Conservation (phyloP, 73 alveolate genomes). For the Tetrahymena borealis region DNA sequence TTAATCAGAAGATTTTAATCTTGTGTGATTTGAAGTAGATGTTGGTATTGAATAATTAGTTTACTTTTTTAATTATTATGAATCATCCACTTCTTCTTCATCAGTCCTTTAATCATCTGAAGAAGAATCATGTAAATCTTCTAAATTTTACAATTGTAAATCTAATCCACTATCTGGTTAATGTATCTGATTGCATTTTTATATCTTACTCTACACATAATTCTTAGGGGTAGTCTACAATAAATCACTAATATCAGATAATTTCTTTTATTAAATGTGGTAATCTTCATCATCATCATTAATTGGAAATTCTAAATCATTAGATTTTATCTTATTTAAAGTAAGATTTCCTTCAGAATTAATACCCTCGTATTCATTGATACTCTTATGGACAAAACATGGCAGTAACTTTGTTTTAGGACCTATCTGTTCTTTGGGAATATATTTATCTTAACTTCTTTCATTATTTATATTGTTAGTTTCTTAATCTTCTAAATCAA, state of each 20-base stretch:
- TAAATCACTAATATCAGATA: not conserved
- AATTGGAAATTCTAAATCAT: not conserved
- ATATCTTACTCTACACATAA: not conserved
- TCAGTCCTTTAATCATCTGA: not conserved
- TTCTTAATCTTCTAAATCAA: not conserved
- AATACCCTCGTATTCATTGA: no score
- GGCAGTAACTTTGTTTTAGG: no score
- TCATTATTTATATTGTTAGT: no score
- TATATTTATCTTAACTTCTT: no score
- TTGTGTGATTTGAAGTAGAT: not conserved
- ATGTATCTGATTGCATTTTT: not conserved
- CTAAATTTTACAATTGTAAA: not conserved
- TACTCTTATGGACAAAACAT: no score
- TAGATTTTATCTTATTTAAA: no score
- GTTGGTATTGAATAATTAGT: not conserved
- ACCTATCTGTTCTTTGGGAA: no score
- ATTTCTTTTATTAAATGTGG: not conserved
- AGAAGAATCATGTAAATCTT: not conserved
- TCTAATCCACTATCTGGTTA: not conserved
- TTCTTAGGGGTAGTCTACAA: not conserved
- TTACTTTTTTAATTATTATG: no score
- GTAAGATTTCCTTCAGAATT: no score
- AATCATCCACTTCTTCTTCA: not conserved
- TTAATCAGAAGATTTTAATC: not conserved
- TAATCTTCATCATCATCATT: not conserved